Percentiles rank a stretch among this genome's conserved stretches.
Conservation (phyloP, 805 yeast genomes). For the Suhomyces canberraensis region DNA sequence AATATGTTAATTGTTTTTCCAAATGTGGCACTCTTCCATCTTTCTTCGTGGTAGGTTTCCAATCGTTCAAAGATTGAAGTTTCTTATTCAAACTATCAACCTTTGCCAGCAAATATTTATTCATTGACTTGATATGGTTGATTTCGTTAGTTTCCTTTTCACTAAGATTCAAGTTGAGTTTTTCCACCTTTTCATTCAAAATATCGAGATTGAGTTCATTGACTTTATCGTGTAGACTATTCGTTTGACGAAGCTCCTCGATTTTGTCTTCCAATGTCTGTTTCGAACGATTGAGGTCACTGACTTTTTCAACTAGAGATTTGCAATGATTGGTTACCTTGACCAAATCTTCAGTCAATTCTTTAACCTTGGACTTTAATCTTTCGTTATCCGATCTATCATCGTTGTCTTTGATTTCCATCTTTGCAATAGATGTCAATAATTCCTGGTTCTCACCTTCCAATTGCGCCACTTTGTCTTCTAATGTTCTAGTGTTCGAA, state of each 20-base stretch:
- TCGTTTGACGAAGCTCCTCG: background rate
- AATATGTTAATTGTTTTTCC: conserved; percentile 43
- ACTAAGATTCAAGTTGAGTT: conserved; percentile 3
- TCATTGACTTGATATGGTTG: conserved; percentile 6
- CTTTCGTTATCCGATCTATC: conserved; percentile 22
- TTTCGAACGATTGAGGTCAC: conserved; percentile 11
- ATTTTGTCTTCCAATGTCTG: conserved; percentile 1
- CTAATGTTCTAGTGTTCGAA: conserved; percentile 18
- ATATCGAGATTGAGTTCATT: conserved; percentile 8
- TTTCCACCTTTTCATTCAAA: conserved; percentile 10
- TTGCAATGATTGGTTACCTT: conserved; percentile 27
- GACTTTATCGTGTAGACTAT: conserved; percentile 2
- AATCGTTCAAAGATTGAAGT: conserved; percentile 26
- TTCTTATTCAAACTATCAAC: conserved; percentile 21
- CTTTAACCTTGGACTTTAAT: conserved; percentile 26
- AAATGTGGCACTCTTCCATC: conserved; percentile 18
- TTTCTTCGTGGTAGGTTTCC: background rate
- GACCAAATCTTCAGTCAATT: conserved; percentile 28
- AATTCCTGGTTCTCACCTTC: conserved; percentile 24
- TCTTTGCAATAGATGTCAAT: conserved; percentile 11
- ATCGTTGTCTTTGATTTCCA: conserved; percentile 3
- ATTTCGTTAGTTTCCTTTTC: conserved; percentile 15
- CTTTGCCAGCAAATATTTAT: conserved; percentile 8
- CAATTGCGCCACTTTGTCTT: conserved; percentile 15
- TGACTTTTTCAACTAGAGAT: conserved; percentile 27